Evolutionary conservation across 163 green algal genomes (phyloP).

Genomic region (Volvox carteri): DNA sequence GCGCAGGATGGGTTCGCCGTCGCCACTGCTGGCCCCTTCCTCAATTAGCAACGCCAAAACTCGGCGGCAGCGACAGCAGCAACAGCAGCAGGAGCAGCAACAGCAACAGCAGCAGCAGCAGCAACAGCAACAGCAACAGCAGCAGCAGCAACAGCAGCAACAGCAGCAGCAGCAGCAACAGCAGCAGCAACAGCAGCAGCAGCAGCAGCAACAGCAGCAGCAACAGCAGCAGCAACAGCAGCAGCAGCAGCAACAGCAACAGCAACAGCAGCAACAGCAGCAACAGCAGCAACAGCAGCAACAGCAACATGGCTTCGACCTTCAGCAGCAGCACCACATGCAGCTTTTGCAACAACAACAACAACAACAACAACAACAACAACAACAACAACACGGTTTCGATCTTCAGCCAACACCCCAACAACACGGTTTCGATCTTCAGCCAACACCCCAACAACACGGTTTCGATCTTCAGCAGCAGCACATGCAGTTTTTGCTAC

Average conservation of each 20-base stretch:
- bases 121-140: not conserved
- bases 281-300: not conserved
- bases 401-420: not conserved
- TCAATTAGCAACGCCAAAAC: not conserved
- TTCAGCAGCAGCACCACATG: no score
- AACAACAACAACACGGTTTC: not conserved
- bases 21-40: not conserved
- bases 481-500: not conserved
- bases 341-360: not conserved
- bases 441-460: not conserved
- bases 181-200: not conserved
- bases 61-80: not conserved
- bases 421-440: not conserved
- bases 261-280: not conserved
- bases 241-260: not conserved
- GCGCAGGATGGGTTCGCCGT: not conserved
- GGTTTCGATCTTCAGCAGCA: not conserved
- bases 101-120: not conserved
- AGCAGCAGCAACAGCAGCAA: not conserved
- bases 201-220: not conserved
- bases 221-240: conserved; percentile 11
- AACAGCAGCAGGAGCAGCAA: not conserved
- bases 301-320: not conserved
- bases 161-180: not conserved
- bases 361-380: not conserved